These are phyloP conservation scores for Colletotrichum sp. DNA, from an alignment of 2,329 filamentous ascomycete species.

Conservation along the genomic window DNA sequence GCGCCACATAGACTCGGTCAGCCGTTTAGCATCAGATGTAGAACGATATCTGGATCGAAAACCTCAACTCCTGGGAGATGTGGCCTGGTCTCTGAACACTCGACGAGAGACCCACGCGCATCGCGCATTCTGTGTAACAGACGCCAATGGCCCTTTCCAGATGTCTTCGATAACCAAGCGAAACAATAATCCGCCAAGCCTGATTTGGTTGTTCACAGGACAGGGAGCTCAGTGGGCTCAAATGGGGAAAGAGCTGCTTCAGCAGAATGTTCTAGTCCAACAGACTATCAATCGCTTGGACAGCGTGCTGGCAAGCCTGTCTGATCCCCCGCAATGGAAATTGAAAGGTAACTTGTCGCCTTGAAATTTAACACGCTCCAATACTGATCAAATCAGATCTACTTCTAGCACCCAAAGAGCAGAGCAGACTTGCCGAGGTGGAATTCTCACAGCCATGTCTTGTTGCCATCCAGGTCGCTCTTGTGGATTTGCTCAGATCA, in stretches of 20 bases:
- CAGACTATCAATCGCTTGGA: slow-evolving; percentile 20
- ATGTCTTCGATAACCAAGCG: slow-evolving; percentile 22
- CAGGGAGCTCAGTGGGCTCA: slow-evolving; percentile 24
- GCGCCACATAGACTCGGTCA: neutral
- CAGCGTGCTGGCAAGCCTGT: neutral
- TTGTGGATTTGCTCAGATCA: slow-evolving; percentile 39
- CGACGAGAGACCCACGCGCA: slow-evolving; percentile 20
- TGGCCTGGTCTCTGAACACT: slow-evolving; percentile 23
- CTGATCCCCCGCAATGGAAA: neutral
- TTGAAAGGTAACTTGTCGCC: slow-evolving; percentile 15
- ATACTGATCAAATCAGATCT: neutral
- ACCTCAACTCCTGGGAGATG: slow-evolving; percentile 17
- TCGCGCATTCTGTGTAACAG: slow-evolving; percentile 20
- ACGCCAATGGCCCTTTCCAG: neutral
- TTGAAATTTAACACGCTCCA: neutral
- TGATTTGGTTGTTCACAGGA: slow-evolving; percentile 22
- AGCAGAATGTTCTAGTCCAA: slow-evolving; percentile 2
- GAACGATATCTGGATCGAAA: neutral
- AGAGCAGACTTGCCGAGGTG: slow-evolving; percentile 27
- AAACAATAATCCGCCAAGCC: neutral
- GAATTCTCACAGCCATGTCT: slow-evolving; percentile 49
- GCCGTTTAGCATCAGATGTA: neutral
- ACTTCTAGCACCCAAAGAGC: neutral
- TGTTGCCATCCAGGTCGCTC: slow-evolving; percentile 54
- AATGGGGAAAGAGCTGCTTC: slow-evolving; percentile 21